Evolutionary conservation across 495 filamentous ascomycete genomes (phyloP).

Genomic region (Cudoniella acicularis): DNA sequence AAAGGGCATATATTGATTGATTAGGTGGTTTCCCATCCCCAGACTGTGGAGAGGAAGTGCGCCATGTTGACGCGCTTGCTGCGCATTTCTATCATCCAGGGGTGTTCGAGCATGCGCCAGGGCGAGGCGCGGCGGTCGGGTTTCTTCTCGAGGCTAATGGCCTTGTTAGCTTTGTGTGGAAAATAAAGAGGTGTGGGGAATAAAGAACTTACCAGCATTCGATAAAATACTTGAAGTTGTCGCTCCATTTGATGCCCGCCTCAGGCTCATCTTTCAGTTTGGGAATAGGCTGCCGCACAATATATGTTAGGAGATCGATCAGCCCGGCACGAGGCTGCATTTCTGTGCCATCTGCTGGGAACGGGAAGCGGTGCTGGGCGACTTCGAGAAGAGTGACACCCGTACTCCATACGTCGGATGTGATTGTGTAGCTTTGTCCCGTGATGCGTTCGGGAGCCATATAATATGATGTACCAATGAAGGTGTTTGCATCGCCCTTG

Average conservation of each 20-base stretch:
- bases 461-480: conserved; percentile 98
- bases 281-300: conserved; percentile 92
- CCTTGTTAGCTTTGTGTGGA: conserved; percentile 10
- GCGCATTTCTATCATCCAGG: conserved; percentile 96
- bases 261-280: conserved; percentile 92
- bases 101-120: conserved; percentile 99
- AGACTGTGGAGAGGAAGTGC: conserved; percentile 85
- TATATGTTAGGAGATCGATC: conserved; percentile 94
- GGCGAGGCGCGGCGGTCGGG: conserved; percentile 79
- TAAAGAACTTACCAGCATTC: conserved; percentile 87
- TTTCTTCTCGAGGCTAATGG: conserved; percentile 87
- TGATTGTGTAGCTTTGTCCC: conserved; percentile 96
- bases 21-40: conserved; percentile 75
- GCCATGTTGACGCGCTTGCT: conserved; percentile 96
- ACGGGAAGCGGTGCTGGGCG: conserved; percentile 95
- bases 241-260: conserved; percentile 80
- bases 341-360: conserved; percentile 93
- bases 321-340: conserved; percentile 79
- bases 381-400: conserved; percentile 96
- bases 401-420: conserved; percentile 95
- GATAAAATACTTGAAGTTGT: conserved; percentile 98
- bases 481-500: conserved; percentile 97
- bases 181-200: background rate
- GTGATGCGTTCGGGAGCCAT: conserved; percentile 99
- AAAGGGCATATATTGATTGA: background rate